Evolutionary conservation across 352 stramenopile species (phyloP).

Genomic region (Pythium myriotylum): DNA sequence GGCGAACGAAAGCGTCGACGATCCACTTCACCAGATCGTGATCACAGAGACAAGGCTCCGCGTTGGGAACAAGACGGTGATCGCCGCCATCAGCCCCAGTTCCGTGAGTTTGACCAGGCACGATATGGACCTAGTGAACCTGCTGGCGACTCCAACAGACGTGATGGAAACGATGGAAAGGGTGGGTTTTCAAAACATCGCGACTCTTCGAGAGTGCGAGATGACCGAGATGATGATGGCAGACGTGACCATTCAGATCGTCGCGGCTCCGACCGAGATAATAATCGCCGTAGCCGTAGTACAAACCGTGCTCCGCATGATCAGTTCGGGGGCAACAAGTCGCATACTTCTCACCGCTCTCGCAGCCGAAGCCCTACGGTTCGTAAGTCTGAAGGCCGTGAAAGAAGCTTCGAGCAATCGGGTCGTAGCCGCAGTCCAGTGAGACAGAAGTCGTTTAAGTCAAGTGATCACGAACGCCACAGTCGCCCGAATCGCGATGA

Average conservation of each 20-base stretch:
- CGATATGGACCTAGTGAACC: conserved; percentile 13
- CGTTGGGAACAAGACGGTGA: conserved; percentile 7
- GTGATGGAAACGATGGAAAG: background rate
- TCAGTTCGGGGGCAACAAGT: background rate
- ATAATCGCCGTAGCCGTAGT: conserved; percentile 10
- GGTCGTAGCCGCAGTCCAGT: conserved; percentile 4
- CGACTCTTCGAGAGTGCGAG: background rate
- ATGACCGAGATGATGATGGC: background rate
- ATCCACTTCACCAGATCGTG: conserved; percentile 17
- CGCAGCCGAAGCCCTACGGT: conserved; percentile 10
- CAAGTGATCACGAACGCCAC: background rate
- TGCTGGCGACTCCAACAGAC: background rate
- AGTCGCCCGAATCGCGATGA: too few relatives aligned
- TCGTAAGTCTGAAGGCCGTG: background rate
- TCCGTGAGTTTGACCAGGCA: conserved; percentile 21
- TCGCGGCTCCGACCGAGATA: background rate
- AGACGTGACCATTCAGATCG: background rate
- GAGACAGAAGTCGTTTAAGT: background rate
- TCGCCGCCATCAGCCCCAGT: background rate
- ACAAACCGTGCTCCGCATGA: background rate
- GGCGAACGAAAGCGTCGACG: conserved; percentile 17
- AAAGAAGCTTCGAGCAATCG: background rate
- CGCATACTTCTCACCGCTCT: background rate
- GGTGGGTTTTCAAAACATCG: background rate
- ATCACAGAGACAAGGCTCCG: conserved; percentile 12